These are phyloP conservation scores for Curvularia verruculosa DNA, from an alignment of 2,329 filamentous ascomycete species.

Conservation along the genomic window DNA sequence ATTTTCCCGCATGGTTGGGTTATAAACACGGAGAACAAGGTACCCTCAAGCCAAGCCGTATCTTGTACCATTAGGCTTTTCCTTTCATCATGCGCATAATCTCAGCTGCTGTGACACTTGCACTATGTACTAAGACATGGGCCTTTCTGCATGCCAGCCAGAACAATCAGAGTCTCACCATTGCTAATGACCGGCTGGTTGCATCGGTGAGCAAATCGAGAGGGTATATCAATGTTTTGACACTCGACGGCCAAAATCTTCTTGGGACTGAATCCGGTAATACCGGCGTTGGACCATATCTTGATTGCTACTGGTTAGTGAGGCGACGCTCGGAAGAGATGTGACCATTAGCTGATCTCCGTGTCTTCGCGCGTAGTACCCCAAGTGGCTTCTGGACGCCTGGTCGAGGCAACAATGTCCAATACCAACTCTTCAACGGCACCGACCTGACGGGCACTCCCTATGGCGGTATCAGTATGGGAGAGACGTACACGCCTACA, in stretches of 20 bases:
- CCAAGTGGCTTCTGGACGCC: constrained; percentile 66
- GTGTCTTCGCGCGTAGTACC: constrained; percentile 42
- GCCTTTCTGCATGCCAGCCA: constrained; percentile 27
- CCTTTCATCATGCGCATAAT: constrained; percentile 24
- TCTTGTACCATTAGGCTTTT: background rate
- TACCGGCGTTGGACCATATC: constrained; percentile 50
- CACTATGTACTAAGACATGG: constrained; percentile 20
- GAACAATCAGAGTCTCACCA: constrained; percentile 38
- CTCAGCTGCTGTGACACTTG: constrained; percentile 12
- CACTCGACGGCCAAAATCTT: constrained; percentile 53
- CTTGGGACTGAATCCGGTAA: constrained; percentile 28
- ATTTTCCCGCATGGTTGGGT: constrained; percentile 28
- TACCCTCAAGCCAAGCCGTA: constrained; percentile 3
- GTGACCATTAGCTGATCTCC: background rate
- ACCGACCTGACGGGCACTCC: constrained; percentile 57
- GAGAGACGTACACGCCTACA: constrained; percentile 63
- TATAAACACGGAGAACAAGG: constrained; percentile 18
- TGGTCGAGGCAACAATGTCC: constrained; percentile 53
- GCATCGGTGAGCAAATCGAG: constrained; percentile 53
- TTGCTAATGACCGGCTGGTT: constrained; percentile 55
- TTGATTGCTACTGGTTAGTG: constrained; percentile 28
- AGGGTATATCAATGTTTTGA: constrained; percentile 52
- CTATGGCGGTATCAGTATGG: constrained; percentile 66
- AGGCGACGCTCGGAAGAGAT: background rate
- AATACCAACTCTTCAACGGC: constrained; percentile 60